Percentiles rank a stretch among this genome's conserved stretches.
phyloP scores from a whole-genome alignment of 148 eudicot species.

The Heliamphora exappendiculata region DNA sequence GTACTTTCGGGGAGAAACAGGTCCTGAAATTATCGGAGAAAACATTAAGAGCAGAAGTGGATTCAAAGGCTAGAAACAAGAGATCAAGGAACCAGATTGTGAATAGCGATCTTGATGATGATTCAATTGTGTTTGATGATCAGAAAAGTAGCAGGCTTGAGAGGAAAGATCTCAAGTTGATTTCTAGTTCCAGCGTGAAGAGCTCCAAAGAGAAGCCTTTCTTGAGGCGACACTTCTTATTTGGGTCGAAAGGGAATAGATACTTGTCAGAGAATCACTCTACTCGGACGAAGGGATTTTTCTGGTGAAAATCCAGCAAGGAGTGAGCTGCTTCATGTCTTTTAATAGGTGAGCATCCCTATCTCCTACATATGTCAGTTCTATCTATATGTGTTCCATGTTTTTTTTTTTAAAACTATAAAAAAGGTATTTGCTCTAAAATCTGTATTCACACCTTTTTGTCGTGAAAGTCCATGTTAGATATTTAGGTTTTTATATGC shows the following conservation, averaged over 20 bases:
- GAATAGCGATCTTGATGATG: conserved; percentile 31
- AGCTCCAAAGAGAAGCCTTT: conserved; percentile 54
- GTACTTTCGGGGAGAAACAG: conserved; percentile 75
- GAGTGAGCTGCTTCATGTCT: conserved; percentile 31
- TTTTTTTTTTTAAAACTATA: background rate
- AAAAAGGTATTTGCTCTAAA: background rate
- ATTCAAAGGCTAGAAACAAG: conserved; percentile 45
- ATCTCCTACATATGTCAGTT: no score
- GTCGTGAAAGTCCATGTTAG: background rate
- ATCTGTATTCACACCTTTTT: background rate
- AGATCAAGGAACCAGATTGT: conserved; percentile 45
- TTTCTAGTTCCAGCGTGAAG: conserved; percentile 57
- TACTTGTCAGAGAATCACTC: conserved; percentile 32
- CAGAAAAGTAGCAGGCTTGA: conserved; percentile 25
- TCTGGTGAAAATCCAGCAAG: conserved; percentile 70
- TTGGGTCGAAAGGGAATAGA: conserved; percentile 50
- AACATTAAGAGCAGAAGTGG: conserved; percentile 51
- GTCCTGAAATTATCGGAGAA: conserved; percentile 48
- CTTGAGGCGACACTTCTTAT: conserved; percentile 66
- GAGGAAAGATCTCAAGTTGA: conserved; percentile 36
- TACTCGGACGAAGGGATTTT: conserved; percentile 45
- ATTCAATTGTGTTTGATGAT: conserved; percentile 32
- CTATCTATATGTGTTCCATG: background rate
- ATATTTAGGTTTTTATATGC: background rate
- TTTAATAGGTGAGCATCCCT: conserved; percentile 3